Evolutionary conservation across 164 flowering plant species (phyloP), one percentile per base, ranked within the genome.

Genomic region (Sextonia rubra): DNA sequence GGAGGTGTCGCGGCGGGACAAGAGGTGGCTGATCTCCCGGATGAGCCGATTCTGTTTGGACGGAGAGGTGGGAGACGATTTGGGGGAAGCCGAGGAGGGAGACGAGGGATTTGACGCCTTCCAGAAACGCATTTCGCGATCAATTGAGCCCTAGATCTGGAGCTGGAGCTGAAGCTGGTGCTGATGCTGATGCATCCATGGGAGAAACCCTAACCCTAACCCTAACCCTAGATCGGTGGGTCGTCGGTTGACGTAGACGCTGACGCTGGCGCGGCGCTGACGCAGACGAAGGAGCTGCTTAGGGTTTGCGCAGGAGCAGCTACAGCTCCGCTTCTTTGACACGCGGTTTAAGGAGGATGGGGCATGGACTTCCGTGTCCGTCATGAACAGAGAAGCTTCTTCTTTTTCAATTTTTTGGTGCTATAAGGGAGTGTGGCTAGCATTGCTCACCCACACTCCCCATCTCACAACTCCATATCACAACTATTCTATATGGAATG

Each of bases 51-150:
- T 74, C 32, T 60, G 58, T 24, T 60, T 73, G 55, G 77, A 17
- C 6, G 74, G 74, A 27, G 64, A 65, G 1, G 71, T 14, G 29
- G 66, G 71, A 24, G 71, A 24, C 47, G 67, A 64, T 64, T 64
- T 58, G 32, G 67, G 67, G 44, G 67, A 64, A 17, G 60, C n/a
- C 71, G 73, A 3, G 0, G 84, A 69, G 2, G 81, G 65, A 17
- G 85, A 58, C 5, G 81, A 61, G 17, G 82, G 72, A 25, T 80
- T 73, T 5, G 74, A 47, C 23, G 66, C 74, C 37, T 73, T 84
- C 55, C 78, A 77, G 88, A 86, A 85, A 77, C 73, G 80, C 90
- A 87, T 86, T 23, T 69, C 78, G 25, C 64, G 29, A 49, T 27
- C 37, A 29, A 27, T 6, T 20, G 71, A 76, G 26, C 26, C 32